Percentiles rank a stretch among this genome's conserved stretches.
Conservation (phyloP, 2,329 filamentous ascomycete species). For the Alternaria triticina region DNA sequence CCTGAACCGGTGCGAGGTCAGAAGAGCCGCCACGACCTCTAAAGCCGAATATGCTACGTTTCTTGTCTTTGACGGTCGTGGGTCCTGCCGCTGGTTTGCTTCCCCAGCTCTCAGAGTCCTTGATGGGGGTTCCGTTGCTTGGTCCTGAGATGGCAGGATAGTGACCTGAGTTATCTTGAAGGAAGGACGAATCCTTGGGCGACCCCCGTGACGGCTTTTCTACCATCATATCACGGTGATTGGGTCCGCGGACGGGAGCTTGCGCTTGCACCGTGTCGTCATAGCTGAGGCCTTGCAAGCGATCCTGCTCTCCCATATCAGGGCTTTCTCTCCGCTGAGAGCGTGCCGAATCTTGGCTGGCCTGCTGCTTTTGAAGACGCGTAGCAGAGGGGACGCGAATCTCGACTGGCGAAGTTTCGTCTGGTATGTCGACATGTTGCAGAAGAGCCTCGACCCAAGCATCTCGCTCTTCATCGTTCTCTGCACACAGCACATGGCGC, state of each 20-base stretch:
- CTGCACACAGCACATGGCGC: conserved; percentile 92
- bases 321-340: conserved; percentile 47
- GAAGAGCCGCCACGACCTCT: conserved; percentile 71
- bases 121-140: conserved; percentile 82
- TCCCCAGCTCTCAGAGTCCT: conserved; percentile 85
- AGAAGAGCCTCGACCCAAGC: conserved; percentile 90
- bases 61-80: conserved; percentile 78
- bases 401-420: conserved; percentile 47
- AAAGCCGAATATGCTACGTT: conserved; percentile 72
- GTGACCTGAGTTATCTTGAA: conserved; percentile 32
- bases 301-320: conserved; percentile 42
- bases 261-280: conserved; percentile 64
- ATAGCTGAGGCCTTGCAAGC: conserved; percentile 60
- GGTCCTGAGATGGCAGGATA: conserved; percentile 75
- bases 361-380: conserved; percentile 51
- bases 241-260: conserved; percentile 60
- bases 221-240: conserved; percentile 35
- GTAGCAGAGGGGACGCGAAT: conserved; percentile 50
- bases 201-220: conserved; percentile 32
- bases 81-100: conserved; percentile 60
- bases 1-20: conserved; percentile 59
- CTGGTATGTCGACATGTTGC: conserved; percentile 82
- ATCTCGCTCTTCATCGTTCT: conserved; percentile 91
- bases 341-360: conserved; percentile 35
- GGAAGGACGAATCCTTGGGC: conserved; percentile 45